phyloP scores from a whole-genome alignment of 495 filamentous ascomycete species.

The Podospora tetraspora region DNA sequence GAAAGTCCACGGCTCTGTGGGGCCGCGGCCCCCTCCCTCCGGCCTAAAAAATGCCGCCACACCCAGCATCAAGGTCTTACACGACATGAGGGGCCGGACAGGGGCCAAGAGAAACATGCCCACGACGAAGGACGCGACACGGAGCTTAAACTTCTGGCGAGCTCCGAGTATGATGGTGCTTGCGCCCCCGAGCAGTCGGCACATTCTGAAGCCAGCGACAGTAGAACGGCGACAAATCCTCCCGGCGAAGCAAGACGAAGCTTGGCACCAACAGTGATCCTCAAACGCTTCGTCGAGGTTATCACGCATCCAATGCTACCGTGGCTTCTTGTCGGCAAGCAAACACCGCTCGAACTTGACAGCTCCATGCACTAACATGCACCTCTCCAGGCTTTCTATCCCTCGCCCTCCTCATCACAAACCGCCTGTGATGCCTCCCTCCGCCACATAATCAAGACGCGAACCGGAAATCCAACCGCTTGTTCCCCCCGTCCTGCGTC shows the following conservation, averaged over 20 bases:
- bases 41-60: too few species aligned
- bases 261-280: neutral
- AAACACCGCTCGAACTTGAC: neutral
- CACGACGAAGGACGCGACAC: neutral
- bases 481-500: slow-evolving; percentile 8
- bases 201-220: too few species aligned
- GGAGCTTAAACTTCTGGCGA: neutral
- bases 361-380: neutral
- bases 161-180: too few species aligned
- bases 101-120: neutral
- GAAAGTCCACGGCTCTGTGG: too few species aligned
- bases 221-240: too few species aligned
- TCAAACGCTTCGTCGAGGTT: neutral
- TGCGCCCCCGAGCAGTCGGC: too few species aligned
- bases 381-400: neutral
- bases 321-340: neutral
- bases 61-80: too few species aligned
- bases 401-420: neutral
- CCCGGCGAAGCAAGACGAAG: neutral
- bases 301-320: neutral
- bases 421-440: neutral
- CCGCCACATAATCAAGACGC: neutral
- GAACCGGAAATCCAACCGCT: slow-evolving; percentile 10
- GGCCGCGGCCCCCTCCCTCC: too few species aligned
- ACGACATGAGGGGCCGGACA: neutral